phyloP scores from a whole-genome alignment of 352 stramenopile genomes.

The Phytopythium cucurbitacearum region DNA sequence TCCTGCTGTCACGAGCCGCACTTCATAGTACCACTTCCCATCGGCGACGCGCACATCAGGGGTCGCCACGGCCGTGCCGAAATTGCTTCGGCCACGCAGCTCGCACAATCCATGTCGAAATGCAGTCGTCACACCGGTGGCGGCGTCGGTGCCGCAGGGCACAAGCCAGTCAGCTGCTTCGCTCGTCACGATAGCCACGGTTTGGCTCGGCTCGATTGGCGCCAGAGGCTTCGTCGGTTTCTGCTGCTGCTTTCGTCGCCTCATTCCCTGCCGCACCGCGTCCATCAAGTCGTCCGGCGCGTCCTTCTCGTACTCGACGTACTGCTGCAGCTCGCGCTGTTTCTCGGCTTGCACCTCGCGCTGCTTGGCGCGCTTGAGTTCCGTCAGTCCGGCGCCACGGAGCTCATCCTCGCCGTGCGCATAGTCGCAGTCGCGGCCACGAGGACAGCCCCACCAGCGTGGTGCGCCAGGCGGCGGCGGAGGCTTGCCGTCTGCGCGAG shows the following conservation, averaged over 20 bases:
- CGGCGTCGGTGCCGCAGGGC: slow-evolving; percentile 24
- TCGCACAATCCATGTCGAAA: slow-evolving; percentile 75
- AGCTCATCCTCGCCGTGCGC: slow-evolving; percentile 80
- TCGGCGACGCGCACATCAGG: slow-evolving; percentile 33
- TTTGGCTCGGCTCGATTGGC: slow-evolving; percentile 10
- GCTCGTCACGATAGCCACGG: slow-evolving; percentile 3
- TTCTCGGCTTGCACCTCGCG: slow-evolving; percentile 47
- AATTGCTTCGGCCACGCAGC: slow-evolving; percentile 68
- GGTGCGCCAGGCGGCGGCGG: slow-evolving; percentile 42
- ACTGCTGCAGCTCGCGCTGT: slow-evolving; percentile 58
- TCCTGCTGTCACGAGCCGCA: slow-evolving; percentile 83
- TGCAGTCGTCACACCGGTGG: slow-evolving; percentile 24
- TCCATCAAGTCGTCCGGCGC: slow-evolving; percentile 61
- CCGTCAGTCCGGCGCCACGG: slow-evolving; percentile 51
- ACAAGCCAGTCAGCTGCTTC: slow-evolving; percentile 31
- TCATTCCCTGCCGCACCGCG: slow-evolving; percentile 61
- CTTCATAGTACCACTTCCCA: slow-evolving; percentile 90
- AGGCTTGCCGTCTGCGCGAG: slow-evolving; percentile 34
- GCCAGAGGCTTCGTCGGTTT: slow-evolving; percentile 8
- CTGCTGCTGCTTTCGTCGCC: slow-evolving; percentile 28
- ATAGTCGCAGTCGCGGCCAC: slow-evolving; percentile 79
- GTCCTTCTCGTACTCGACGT: slow-evolving; percentile 72
- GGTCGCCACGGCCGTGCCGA: slow-evolving; percentile 62
- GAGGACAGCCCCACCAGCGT: slow-evolving; percentile 79
- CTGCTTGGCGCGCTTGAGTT: slow-evolving; percentile 71